Evolutionary conservation across 179 eudicot genomes (phyloP), one percentile per base, ranked within the genome.

Genomic region (Dionaea muscipula): DNA sequence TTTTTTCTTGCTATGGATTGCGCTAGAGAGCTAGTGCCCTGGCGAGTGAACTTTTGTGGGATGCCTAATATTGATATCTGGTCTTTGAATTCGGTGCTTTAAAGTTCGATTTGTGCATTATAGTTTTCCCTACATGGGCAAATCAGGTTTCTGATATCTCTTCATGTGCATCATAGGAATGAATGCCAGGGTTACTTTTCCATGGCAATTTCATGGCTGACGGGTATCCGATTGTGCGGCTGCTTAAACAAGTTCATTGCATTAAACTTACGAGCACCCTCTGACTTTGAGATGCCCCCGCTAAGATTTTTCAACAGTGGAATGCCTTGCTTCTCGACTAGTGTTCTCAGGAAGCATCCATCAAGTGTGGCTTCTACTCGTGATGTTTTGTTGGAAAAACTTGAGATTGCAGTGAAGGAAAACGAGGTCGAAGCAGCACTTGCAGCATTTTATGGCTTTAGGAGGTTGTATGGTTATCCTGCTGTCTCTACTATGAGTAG

Each of bases 351-450:
- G 46, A 55, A 26, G 56, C 65, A 31, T 28, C 40, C 60, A 22
- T 46, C 43, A 44, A 47, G 66, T 63, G 74, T 59, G 54, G 72
- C 62, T 36, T 63, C 76, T 38, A 56, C 72, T 25, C 69, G 26
- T 24, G 64, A 40, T 37, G 45, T 55, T 60, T 26, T 81, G 76
- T 43, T 81, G 44, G 68, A 59, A 51, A 82, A 70, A 60, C 82
- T 86, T 38, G 76, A 68, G 61, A 57, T 40, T 57, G 69, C 80
- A 55, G 46, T 90, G 69, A 77, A 59, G 58, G 75, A 71, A 48
- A 87, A 76, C 40, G 68, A 77, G 43, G 64, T 78, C 54, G 74
- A 68, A 38, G 87, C 78, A 60, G 95, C 84, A 12, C 84, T 81
- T 84, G 62, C 69, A 50, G 46, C 74, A 51, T 87, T 78, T 51